Evolutionary conservation across 140 eudicot genomes (phyloP).

Genomic region (Bidens hawaiensis): DNA sequence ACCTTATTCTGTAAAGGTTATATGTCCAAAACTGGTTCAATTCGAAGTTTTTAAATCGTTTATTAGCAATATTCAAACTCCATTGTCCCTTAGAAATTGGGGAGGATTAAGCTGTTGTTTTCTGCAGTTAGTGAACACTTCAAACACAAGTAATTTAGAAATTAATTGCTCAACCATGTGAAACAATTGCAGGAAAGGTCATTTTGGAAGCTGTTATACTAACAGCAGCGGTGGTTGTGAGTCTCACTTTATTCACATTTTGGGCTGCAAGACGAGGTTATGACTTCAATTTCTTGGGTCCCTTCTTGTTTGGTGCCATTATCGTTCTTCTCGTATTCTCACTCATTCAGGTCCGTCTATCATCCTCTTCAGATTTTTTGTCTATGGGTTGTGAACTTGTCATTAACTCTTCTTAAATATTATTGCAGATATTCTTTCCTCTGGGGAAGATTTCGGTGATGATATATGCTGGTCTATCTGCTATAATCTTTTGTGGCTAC

Average conservation of each 20-base stretch:
- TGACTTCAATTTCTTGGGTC: conserved; percentile 86
- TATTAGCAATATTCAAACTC: not conserved
- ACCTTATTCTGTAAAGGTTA: too few relatives aligned
- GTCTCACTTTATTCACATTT: conserved; percentile 86
- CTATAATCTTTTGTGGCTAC: conserved; percentile 86
- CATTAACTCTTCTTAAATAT: not conserved
- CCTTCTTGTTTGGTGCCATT: conserved; percentile 83
- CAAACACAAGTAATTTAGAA: not conserved
- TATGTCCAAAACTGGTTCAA: too few relatives aligned
- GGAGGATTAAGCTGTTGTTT: not conserved
- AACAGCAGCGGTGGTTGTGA: conserved; percentile 72
- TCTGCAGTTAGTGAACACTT: too few relatives aligned
- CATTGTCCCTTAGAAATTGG: not conserved
- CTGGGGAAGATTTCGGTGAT: conserved; percentile 61
- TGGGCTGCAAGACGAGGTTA: conserved; percentile 94
- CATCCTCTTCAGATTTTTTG: not conserved
- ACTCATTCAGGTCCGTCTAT: conserved; percentile 64
- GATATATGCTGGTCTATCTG: conserved; percentile 76
- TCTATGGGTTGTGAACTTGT: not conserved
- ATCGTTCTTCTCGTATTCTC: conserved; percentile 64
- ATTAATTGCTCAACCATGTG: not conserved
- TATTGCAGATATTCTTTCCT: conserved; percentile 69
- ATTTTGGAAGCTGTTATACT: conserved; percentile 72
- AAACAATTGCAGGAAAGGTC: conserved; percentile 53
- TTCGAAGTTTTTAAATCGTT: not conserved